A percentile compares a stretch with the other conserved stretches of the same genome.
phyloP scores from a whole-genome alignment of 257 asterid species.

The Paulownia fortunei region DNA sequence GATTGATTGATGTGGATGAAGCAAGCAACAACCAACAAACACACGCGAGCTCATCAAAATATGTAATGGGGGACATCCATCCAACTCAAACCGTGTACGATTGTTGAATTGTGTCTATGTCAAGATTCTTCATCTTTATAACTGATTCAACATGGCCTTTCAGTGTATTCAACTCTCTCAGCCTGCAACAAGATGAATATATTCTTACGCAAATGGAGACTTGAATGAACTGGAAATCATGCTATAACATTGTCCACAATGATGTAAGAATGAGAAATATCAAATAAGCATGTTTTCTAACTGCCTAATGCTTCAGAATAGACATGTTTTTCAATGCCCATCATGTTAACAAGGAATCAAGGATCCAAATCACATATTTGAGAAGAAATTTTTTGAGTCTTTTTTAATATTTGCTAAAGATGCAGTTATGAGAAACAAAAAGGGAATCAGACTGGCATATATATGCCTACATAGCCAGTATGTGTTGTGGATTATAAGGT shows the following conservation, averaged over 20 bases:
- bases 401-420: too few species aligned
- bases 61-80: neutral
- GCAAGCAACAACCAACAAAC: constrained; percentile 1
- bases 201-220: neutral
- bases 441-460: too few species aligned
- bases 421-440: too few species aligned
- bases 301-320: too few species aligned
- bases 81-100: constrained; percentile 65
- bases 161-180: constrained; percentile 59
- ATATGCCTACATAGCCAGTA: too few species aligned
- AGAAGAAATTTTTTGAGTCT: too few species aligned
- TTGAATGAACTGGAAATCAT: neutral
- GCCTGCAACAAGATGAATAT: constrained; percentile 36
- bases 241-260: neutral
- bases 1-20: neutral
- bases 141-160: constrained; percentile 74
- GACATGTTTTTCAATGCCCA: too few species aligned
- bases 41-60: neutral
- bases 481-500: too few species aligned
- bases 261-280: neutral
- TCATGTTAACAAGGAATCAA: too few species aligned
- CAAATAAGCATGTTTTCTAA: too few species aligned
- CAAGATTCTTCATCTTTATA: constrained; percentile 74
- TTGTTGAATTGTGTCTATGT: constrained; percentile 69
- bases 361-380: too few species aligned